Evolutionary conservation across 2,329 filamentous ascomycete species (phyloP).

Genomic region (Colletotrichum kahawae): DNA sequence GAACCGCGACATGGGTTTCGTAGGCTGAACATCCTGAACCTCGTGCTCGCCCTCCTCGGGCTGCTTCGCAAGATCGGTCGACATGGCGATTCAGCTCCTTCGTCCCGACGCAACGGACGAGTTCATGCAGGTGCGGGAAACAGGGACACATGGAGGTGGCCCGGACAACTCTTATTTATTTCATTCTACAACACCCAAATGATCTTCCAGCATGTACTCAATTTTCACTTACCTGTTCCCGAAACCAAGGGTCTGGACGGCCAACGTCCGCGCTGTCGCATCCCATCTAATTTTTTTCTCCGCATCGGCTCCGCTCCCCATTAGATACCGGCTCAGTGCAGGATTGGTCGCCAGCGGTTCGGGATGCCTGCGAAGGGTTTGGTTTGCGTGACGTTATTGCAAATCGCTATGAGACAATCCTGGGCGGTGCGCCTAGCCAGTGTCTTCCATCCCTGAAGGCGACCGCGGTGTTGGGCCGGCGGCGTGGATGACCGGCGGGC

Average conservation of each 20-base stretch:
- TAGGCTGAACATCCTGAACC: neutral
- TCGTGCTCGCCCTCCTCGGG: slow-evolving; percentile 3
- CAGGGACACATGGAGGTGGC: neutral
- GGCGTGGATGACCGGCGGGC: neutral
- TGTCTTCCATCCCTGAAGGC: neutral
- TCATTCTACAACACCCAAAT: neutral
- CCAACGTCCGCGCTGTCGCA: neutral
- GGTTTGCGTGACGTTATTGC: slow-evolving; percentile 5
- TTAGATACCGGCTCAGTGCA: neutral
- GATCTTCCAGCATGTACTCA: neutral
- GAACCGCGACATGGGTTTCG: slow-evolving; percentile 32
- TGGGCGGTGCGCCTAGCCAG: no score
- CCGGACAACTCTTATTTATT: neutral
- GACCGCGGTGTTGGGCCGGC: neutral
- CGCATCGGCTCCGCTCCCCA: neutral
- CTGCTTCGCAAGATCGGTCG: slow-evolving; percentile 8
- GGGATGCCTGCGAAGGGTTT: neutral
- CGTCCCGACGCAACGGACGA: neutral
- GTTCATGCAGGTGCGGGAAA: slow-evolving; percentile 6
- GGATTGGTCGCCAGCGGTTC: neutral
- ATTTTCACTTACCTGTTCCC: neutral
- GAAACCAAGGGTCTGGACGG: neutral
- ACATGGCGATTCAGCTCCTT: neutral
- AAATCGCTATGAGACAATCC: neutral
- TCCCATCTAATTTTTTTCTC: neutral